Base-by-base conservation (phyloP, 1,139 yeast species). In the Geotrichum restrictum region DNA sequence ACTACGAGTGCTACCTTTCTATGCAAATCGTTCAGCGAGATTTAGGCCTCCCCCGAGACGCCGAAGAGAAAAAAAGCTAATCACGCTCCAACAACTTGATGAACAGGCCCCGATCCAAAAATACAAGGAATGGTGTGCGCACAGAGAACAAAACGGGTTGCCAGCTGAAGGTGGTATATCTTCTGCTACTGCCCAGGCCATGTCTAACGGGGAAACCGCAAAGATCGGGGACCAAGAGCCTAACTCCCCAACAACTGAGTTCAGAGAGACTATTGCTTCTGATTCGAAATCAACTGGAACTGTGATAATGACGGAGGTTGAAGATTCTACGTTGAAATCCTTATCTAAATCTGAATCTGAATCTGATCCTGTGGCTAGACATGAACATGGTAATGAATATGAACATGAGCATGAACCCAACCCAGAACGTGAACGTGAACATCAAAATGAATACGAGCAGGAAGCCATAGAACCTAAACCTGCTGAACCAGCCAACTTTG, bases 61-160 rank as follows among this genome's bases (percentile, higher is more conserved):
- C 11, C 57, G 62, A 8, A 52, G 58, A 13, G 55, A 57, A 10
- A 60, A 57, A 24, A 59, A 57, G 41, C 57, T 70, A 21, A 71
- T 84, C 54, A 74, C 87, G 0, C 74, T 74, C 40, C 78, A 74
- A 11, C 86, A 85, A 61, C 82, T 86, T 22, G 82, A 85, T 51
- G 74, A 74, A 41, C 69, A 82, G 50, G 86, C 86, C 65, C 95
- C 95, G 0, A 69, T 73, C 33, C 77, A 79, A 60, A 76, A 83
- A 13, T 86, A 85, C 65, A 68, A 74, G 50, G 58, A 48, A 19
- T 64, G 67, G 66, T 55, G 56, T 16, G 58, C 56, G 14, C 53
- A 59, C 38, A 58, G 64, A n/a, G 58, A 58, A 31, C 47, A 48
- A 24, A 52, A 53, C 37, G 65, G 65, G 10, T 47, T 61, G 27